A percentile compares a stretch with the other conserved stretches of the same genome.
Conservation (phyloP, 257 asterid genomes). For the Fraxinus americana region DNA sequence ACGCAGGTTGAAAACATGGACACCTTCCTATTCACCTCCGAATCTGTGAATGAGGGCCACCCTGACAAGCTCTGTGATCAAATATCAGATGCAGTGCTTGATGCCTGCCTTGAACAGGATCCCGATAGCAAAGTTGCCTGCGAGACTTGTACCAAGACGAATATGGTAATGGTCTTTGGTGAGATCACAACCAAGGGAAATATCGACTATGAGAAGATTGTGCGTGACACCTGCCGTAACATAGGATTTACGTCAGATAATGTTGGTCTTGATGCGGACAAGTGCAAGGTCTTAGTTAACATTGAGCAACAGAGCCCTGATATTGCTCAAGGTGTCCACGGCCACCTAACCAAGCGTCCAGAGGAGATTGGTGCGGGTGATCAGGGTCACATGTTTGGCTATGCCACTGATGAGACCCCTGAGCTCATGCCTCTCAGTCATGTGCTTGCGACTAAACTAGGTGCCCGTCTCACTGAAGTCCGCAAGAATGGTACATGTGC, state of each 20-base stretch:
- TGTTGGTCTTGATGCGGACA: conserved; percentile 63
- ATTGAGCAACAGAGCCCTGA: conserved; percentile 68
- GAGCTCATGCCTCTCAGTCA: conserved; percentile 71
- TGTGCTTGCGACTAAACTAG: conserved; percentile 62
- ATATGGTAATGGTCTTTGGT: conserved; percentile 67
- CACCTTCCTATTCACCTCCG: conserved; percentile 63
- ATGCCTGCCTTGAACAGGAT: conserved; percentile 65
- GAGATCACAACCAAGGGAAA: conserved; percentile 65
- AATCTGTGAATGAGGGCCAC: conserved; percentile 70
- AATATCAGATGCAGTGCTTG: conserved; percentile 64
- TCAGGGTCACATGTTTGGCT: conserved; percentile 68
- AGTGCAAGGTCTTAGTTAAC: conserved; percentile 64
- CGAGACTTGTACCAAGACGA: conserved; percentile 66
- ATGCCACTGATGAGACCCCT: conserved; percentile 67
- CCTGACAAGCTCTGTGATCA: conserved; percentile 76
- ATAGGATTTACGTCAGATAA: conserved; percentile 59
- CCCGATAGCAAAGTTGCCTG: conserved; percentile 72
- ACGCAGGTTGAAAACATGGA: conserved; percentile 47
- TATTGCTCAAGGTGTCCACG: conserved; percentile 67
- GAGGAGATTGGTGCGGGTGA: conserved; percentile 72
- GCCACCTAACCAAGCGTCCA: conserved; percentile 59
- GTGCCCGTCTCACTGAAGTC: conserved; percentile 59
- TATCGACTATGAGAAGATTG: conserved; percentile 60
- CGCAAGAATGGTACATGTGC: conserved; percentile 63
- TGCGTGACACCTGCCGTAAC: conserved; percentile 60